These are phyloP conservation scores for Aplosporella prunicola DNA, from an alignment of 2,329 filamentous ascomycete genomes.

Conservation along the genomic window DNA sequence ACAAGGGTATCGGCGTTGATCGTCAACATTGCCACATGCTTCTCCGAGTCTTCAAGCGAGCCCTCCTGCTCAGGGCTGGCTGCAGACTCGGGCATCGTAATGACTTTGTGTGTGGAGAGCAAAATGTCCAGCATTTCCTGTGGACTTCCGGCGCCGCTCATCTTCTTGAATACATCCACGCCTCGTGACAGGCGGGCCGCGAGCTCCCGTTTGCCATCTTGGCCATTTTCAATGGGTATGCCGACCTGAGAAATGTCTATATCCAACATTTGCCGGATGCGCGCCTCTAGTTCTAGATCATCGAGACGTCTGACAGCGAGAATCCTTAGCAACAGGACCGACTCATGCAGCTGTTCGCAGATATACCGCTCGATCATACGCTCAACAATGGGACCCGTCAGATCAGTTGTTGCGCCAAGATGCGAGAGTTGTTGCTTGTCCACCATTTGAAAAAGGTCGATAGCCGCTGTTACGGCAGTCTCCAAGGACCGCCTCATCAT, in stretches of 20 bases:
- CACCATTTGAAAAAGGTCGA: slow-evolving; percentile 90
- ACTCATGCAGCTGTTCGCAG: slow-evolving; percentile 80
- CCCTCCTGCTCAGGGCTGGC: slow-evolving; percentile 28
- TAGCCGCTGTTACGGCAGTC: slow-evolving; percentile 83
- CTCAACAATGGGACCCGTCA: slow-evolving; percentile 87
- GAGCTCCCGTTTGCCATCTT: slow-evolving; percentile 70
- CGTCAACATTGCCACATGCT: slow-evolving; percentile 47
- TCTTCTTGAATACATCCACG: slow-evolving; percentile 82
- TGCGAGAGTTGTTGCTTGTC: slow-evolving; percentile 92
- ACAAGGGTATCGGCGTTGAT: slow-evolving; percentile 88
- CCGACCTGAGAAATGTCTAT: slow-evolving; percentile 93
- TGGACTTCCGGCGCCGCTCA: slow-evolving; percentile 65
- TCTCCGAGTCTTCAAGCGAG: slow-evolving; percentile 36
- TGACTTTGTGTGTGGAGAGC: slow-evolving; percentile 69
- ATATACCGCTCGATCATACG: slow-evolving; percentile 91
- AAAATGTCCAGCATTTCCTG: slow-evolving; percentile 83
- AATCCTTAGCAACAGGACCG: slow-evolving; percentile 72
- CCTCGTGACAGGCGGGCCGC: slow-evolving; percentile 66
- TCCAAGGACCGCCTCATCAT: slow-evolving; percentile 82
- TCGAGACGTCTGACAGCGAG: slow-evolving; percentile 69
- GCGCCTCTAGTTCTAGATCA: slow-evolving; percentile 77
- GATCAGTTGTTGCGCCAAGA: slow-evolving; percentile 81
- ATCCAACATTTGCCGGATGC: slow-evolving; percentile 85
- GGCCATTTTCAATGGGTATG: slow-evolving; percentile 71
- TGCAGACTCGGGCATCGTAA: slow-evolving; percentile 51